Evolutionary conservation across 148 eudicot genomes (phyloP).

Genomic region (Oxyria digyna): DNA sequence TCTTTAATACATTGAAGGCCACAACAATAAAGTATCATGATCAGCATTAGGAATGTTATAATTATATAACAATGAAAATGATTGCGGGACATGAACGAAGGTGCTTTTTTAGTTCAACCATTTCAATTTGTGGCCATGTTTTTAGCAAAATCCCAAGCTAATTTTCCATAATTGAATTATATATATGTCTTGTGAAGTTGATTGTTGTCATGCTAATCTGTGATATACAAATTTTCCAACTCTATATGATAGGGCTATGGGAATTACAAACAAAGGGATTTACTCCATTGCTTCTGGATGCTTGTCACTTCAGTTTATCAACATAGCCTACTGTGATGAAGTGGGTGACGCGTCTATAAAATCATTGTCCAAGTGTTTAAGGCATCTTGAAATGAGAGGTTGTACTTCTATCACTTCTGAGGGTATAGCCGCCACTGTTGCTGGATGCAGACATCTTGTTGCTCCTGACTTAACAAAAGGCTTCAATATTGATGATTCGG

Average conservation of each 20-base stretch:
- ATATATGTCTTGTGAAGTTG: too few species aligned
- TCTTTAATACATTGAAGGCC: too few species aligned
- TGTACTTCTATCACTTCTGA: slow-evolving; percentile 50
- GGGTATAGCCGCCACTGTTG: slow-evolving; percentile 54
- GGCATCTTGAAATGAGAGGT: slow-evolving; percentile 61
- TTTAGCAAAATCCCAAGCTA: too few species aligned
- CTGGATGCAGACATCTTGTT: slow-evolving; percentile 54
- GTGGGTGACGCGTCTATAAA: slow-evolving; percentile 45
- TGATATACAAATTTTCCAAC: not conserved
- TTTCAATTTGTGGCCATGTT: too few species aligned
- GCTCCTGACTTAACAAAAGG: slow-evolving; percentile 72
- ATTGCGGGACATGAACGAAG: too few species aligned
- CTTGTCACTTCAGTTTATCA: slow-evolving; percentile 43
- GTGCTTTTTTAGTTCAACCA: too few species aligned
- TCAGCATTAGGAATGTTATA: too few species aligned
- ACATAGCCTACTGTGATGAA: slow-evolving; percentile 48
- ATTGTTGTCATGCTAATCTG: not conserved
- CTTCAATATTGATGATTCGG: slow-evolving; percentile 41
- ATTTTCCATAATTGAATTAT: too few species aligned
- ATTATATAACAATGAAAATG: too few species aligned
- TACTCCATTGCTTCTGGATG: slow-evolving; percentile 54
- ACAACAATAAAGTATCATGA: too few species aligned
- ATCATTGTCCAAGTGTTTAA: slow-evolving; percentile 51
- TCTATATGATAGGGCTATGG: slow-evolving; percentile 36
- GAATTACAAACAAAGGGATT: slow-evolving; percentile 55